Conservation (phyloP, 768 basidiomycete species). For the Daedaleopsis nitida region DNA sequence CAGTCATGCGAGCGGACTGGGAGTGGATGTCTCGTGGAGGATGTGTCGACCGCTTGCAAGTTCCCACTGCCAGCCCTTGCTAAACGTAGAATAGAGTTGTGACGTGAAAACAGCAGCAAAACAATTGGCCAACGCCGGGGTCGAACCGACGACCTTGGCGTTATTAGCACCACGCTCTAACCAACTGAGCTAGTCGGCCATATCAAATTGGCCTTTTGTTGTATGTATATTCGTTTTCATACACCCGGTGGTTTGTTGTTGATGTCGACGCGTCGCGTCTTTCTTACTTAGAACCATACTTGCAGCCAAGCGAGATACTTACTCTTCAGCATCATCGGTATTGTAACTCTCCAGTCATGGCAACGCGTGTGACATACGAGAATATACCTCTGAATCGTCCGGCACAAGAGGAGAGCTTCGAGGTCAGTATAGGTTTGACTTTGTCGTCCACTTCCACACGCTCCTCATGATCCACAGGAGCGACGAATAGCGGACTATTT, state of each 20-base stretch:
- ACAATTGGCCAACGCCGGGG: constrained; percentile 23
- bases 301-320: too few relatives aligned
- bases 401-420: constrained; percentile 26
- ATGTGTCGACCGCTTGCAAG: neutral
- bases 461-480: constrained; percentile 43
- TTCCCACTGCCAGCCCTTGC: neutral
- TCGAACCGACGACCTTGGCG: constrained; percentile 28
- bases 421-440: constrained; percentile 20
- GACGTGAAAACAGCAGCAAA: too few relatives aligned
- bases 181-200: constrained; percentile 92
- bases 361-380: constrained; percentile 20
- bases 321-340: neutral
- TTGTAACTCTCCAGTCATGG: neutral
- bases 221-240: too few relatives aligned
- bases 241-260: too few relatives aligned
- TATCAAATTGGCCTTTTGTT: neutral
- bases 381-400: constrained; percentile 20
- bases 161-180: constrained; percentile 91
- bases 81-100: too few relatives aligned
- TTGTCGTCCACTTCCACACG: neutral
- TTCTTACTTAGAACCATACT: neutral
- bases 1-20: neutral
- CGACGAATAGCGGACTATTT: constrained; percentile 57
- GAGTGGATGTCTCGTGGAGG: neutral
- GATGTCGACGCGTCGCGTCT: neutral